Conservation (phyloP, 768 basidiomycete species). For the Hypholoma sublateritium region DNA sequence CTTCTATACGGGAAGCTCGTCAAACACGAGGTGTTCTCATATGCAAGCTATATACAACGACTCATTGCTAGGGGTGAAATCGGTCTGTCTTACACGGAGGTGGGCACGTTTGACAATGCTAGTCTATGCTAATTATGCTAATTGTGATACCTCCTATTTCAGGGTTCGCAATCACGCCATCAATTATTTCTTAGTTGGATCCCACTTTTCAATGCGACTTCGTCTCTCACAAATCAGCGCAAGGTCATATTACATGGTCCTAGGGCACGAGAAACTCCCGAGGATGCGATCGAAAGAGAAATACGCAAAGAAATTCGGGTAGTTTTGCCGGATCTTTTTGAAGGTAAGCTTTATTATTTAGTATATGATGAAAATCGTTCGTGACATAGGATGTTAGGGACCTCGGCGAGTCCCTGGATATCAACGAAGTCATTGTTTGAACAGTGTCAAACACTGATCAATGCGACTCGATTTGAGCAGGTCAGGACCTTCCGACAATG, state of each 20-base stretch:
- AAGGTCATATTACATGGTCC: conserved; percentile 70
- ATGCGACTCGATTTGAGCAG: conserved; percentile 73
- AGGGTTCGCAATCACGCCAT: conserved; percentile 61
- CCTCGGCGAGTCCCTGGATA: conserved; percentile 19
- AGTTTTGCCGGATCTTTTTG: conserved; percentile 67
- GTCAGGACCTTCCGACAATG: conserved; percentile 68
- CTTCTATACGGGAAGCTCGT: conserved; percentile 73
- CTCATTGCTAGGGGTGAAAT: conserved; percentile 78
- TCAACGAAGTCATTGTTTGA: conserved; percentile 40
- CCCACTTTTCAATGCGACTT: conserved; percentile 59
- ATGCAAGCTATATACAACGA: conserved; percentile 72
- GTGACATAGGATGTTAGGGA: conserved; percentile 28
- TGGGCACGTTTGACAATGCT: conserved; percentile 23
- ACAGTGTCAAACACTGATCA: conserved; percentile 46
- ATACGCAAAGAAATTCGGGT: conserved; percentile 70
- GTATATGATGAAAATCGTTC: neutral
- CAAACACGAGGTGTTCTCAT: conserved; percentile 70
- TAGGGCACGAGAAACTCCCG: conserved; percentile 66
- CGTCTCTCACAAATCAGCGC: conserved; percentile 66
- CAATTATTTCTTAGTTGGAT: conserved; percentile 71
- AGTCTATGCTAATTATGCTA: too few relatives aligned
- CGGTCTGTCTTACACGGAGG: conserved; percentile 55
- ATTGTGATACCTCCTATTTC: neutral
- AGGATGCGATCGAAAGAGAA: conserved; percentile 67
- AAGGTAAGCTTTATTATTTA: conserved; percentile 36